phyloP scores from a whole-genome alignment of 2,329 filamentous ascomycete species.

The Dryadomyces sulphureus region DNA sequence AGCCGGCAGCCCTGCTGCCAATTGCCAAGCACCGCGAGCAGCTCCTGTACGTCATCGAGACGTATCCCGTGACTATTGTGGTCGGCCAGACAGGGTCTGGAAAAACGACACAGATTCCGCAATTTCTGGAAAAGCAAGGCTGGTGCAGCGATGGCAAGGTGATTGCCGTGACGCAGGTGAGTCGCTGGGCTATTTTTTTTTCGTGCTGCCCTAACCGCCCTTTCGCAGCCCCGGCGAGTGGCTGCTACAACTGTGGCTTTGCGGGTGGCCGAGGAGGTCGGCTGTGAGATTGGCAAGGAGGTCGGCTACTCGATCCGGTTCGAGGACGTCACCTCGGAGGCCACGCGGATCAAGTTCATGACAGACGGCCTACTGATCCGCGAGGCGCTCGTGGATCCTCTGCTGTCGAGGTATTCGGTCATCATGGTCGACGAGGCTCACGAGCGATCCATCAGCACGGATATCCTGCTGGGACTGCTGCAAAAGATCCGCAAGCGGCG shows the following conservation, averaged over 20 bases:
- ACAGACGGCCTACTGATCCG: conserved; percentile 85
- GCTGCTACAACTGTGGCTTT: conserved; percentile 82
- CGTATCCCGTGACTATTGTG: conserved; percentile 69
- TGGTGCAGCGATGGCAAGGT: conserved; percentile 76
- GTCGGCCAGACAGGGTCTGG: conserved; percentile 90
- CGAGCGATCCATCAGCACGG: conserved; percentile 82
- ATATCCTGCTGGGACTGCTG: conserved; percentile 74
- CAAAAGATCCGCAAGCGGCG: conserved; percentile 79
- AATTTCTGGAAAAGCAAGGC: conserved; percentile 75
- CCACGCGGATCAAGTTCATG: conserved; percentile 84
- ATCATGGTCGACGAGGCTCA: conserved; percentile 98
- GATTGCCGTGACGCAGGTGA: conserved; percentile 69
- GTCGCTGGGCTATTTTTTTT: background rate
- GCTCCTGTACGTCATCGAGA: conserved; percentile 77
- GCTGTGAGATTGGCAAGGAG: conserved; percentile 75
- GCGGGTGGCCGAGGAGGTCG: conserved; percentile 78
- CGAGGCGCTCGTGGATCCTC: conserved; percentile 83
- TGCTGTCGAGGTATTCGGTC: conserved; percentile 81
- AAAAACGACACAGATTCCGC: conserved; percentile 91
- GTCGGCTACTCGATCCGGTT: conserved; percentile 87
- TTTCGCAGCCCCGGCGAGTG: conserved; percentile 61
- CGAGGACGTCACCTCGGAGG: conserved; percentile 76
- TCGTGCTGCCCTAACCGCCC: background rate
- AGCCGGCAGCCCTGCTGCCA: conserved; percentile 68
- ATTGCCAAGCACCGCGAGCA: conserved; percentile 71